These are phyloP conservation scores for Pythium insidiosum DNA, from an alignment of 352 stramenopile species.

Conservation along the genomic window DNA sequence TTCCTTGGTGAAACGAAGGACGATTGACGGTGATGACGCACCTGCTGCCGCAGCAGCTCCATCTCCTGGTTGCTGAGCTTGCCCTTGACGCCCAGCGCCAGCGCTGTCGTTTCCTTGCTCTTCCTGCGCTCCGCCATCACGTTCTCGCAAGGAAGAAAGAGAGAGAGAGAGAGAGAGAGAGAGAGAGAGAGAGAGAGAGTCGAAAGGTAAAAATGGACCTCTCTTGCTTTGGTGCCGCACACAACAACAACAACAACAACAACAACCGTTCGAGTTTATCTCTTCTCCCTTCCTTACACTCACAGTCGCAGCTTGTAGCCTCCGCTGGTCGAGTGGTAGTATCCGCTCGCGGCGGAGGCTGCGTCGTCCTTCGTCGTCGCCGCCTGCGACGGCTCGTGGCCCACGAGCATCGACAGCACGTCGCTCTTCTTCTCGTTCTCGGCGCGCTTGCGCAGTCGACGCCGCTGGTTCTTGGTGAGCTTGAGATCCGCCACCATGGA, in stretches of 20 bases:
- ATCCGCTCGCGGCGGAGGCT: constrained; percentile 19
- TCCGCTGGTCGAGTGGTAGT: constrained; percentile 65
- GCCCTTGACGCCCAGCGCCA: constrained; percentile 30
- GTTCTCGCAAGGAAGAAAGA: no score
- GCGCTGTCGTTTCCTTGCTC: no score
- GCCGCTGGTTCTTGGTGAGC: constrained; percentile 76
- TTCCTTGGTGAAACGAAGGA: background rate
- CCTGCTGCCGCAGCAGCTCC: constrained; percentile 44
- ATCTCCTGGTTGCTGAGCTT: constrained; percentile 63
- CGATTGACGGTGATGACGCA: constrained; percentile 2
- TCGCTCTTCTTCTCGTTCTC: constrained; percentile 66
- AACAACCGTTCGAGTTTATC: no score
- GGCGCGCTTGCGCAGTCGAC: constrained; percentile 66
- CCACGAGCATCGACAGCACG: constrained; percentile 56
- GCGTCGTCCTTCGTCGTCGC: constrained; percentile 15
- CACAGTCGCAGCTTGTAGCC: constrained; percentile 61
- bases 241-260: no score
- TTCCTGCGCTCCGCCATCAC: no score
- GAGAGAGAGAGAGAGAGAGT: no score
- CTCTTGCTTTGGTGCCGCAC: no score
- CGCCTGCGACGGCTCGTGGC: constrained; percentile 8
- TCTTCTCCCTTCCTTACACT: no score
- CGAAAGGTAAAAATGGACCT: no score
- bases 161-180: no score
- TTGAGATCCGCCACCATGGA: constrained; percentile 24